Evolutionary conservation across 2,329 filamentous ascomycete genomes (phyloP).

Genomic region (Botrytis deweyae): DNA sequence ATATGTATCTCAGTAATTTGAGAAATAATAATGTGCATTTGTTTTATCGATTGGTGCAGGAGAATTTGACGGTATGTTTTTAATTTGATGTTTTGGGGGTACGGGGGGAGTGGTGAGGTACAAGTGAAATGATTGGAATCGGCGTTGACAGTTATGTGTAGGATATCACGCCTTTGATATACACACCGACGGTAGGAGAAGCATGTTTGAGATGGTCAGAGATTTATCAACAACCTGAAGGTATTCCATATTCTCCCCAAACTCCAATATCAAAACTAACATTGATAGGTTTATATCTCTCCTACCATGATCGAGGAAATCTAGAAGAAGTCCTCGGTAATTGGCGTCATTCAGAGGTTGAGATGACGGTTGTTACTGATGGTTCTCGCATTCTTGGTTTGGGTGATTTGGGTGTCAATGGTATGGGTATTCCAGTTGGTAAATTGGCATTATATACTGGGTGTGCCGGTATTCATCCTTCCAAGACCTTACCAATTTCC

Average conservation of each 20-base stretch:
- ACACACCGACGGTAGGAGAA: slow-evolving; percentile 65
- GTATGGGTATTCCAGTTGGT: slow-evolving; percentile 78
- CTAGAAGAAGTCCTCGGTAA: slow-evolving; percentile 65
- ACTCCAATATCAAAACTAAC: neutral
- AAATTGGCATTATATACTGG: slow-evolving; percentile 80
- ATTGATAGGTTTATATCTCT: slow-evolving; percentile 60
- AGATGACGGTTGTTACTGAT: slow-evolving; percentile 52
- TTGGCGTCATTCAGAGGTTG: slow-evolving; percentile 67
- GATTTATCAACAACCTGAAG: slow-evolving; percentile 71
- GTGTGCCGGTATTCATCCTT: slow-evolving; percentile 82
- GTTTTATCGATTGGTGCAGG: slow-evolving; percentile 36
- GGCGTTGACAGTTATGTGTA: slow-evolving; percentile 8
- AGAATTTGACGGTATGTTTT: slow-evolving; percentile 34
- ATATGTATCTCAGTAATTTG: slow-evolving; percentile 37
- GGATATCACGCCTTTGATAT: slow-evolving; percentile 54
- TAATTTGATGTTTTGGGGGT: neutral
- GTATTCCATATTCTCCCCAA: slow-evolving; percentile 31
- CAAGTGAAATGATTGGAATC: neutral
- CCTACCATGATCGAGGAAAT: slow-evolving; percentile 65
- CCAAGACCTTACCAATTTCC: slow-evolving; percentile 75
- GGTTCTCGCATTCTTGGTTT: slow-evolving; percentile 71
- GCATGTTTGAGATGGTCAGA: slow-evolving; percentile 73
- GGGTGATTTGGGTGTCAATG: slow-evolving; percentile 82
- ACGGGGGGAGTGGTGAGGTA: neutral
- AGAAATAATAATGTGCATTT: slow-evolving; percentile 36